These are phyloP conservation scores for Sporothrix phasma DNA, from an alignment of 2,329 filamentous ascomycete genomes.

Conservation along the genomic window DNA sequence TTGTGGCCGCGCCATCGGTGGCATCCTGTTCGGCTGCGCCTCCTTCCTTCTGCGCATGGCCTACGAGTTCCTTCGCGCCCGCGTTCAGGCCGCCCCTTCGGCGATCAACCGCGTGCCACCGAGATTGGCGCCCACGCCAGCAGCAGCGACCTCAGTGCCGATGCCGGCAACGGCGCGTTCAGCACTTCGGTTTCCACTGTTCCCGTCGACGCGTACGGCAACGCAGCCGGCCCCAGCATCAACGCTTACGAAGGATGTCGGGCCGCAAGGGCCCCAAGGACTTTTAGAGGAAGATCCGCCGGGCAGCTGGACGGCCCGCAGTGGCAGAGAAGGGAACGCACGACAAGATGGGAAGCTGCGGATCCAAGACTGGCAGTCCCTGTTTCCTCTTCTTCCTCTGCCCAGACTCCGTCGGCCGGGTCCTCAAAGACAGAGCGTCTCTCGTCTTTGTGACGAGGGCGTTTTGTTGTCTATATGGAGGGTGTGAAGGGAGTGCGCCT, in stretches of 20 bases:
- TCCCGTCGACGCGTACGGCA: neutral
- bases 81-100: slow-evolving; percentile 48
- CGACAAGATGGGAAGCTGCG: neutral
- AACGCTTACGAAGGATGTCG: neutral
- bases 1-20: slow-evolving; percentile 71
- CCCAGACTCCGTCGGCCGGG: neutral
- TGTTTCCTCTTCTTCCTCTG: neutral
- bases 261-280: slow-evolving; percentile 6
- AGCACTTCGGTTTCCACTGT: neutral
- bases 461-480: neutral
- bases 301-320: neutral
- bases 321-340: neutral
- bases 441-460: neutral
- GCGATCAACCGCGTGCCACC: slow-evolving; percentile 43
- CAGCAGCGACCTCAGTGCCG: slow-evolving; percentile 2
- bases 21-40: slow-evolving; percentile 58
- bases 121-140: neutral
- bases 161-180: neutral
- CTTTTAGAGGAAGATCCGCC: neutral
- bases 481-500: neutral
- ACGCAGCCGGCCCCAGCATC: neutral
- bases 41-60: slow-evolving; percentile 51
- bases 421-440: neutral
- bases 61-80: slow-evolving; percentile 49
- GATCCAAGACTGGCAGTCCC: neutral